Evolutionary conservation across 352 stramenopile species (phyloP).

Genomic region (Pythium vanterpoolii): DNA sequence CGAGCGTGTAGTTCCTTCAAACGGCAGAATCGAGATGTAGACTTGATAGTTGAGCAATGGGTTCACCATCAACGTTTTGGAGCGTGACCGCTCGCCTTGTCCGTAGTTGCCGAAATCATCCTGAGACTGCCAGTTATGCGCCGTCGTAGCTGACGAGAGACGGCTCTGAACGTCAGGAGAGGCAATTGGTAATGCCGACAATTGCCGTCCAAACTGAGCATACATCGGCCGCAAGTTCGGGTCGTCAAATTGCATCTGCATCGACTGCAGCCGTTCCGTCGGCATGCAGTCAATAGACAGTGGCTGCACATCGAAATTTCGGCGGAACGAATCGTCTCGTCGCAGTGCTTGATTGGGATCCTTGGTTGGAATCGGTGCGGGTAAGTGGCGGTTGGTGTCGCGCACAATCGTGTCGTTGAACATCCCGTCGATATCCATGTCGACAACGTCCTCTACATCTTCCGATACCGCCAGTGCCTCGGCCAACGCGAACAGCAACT

Average conservation of each 20-base stretch:
- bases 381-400: neutral
- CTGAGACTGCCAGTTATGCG: conserved; percentile 28
- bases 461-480: conserved; percentile 60
- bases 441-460: conserved; percentile 9
- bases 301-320: conserved; percentile 24
- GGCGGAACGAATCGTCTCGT: conserved; percentile 12
- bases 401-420: conserved; percentile 10
- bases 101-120: conserved; percentile 29
- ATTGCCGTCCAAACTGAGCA: conserved; percentile 45
- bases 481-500: conserved; percentile 77
- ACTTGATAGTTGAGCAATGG: conserved; percentile 74
- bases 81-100: conserved; percentile 28
- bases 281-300: conserved; percentile 32
- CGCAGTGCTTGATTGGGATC: conserved; percentile 24
- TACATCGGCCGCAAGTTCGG: conserved; percentile 71
- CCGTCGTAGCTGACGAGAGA: conserved; percentile 71
- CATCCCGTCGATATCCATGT: conserved; percentile 24
- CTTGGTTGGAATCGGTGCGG: conserved; percentile 7
- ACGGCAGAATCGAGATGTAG: conserved; percentile 53
- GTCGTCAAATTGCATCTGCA: conserved; percentile 61
- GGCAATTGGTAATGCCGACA: conserved; percentile 8
- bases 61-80: conserved; percentile 45
- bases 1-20: conserved; percentile 38
- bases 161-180: conserved; percentile 63
- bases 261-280: conserved; percentile 58